Percentiles rank a stretch among this genome's conserved stretches.
phyloP scores from a whole-genome alignment of 306 rosid genomes.

The Potentilla sterilis region DNA sequence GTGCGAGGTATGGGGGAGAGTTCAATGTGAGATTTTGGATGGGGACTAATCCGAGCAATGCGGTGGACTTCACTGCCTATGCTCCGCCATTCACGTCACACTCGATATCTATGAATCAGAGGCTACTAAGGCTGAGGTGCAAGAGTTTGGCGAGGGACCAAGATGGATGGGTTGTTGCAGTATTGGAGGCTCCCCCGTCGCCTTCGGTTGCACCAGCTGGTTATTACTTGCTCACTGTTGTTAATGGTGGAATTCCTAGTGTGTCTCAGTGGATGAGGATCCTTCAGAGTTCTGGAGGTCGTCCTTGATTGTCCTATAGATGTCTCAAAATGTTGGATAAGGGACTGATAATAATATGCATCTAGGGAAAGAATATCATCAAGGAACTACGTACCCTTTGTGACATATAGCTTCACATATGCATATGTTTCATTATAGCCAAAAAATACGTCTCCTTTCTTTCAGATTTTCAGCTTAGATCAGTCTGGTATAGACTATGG shows the following conservation, averaged over 20 bases:
- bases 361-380: no score
- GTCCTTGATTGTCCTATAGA: not conserved
- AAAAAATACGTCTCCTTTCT: no score
- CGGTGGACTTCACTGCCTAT: constrained; percentile 46
- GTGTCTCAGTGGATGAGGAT: constrained; percentile 63
- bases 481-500: no score
- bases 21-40: constrained; percentile 47
- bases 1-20: constrained; percentile 48
- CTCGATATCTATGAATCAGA: constrained; percentile 71
- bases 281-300: constrained; percentile 10
- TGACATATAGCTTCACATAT: no score
- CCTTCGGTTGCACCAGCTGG: constrained; percentile 64
- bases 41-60: constrained; percentile 26
- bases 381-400: no score
- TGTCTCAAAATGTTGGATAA: not conserved
- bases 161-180: constrained; percentile 39
- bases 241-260: constrained; percentile 69
- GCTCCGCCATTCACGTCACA: constrained; percentile 79
- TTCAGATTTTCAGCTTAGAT: no score
- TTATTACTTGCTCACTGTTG: constrained; percentile 61
- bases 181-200: constrained; percentile 67
- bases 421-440: no score
- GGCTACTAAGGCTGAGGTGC: constrained; percentile 60
- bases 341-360: not conserved
- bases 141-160: constrained; percentile 23